Evolutionary conservation across 345 rosid genomes (phyloP), one percentile per base, ranked within the genome.

Genomic region (Syzygium oleosum): DNA sequence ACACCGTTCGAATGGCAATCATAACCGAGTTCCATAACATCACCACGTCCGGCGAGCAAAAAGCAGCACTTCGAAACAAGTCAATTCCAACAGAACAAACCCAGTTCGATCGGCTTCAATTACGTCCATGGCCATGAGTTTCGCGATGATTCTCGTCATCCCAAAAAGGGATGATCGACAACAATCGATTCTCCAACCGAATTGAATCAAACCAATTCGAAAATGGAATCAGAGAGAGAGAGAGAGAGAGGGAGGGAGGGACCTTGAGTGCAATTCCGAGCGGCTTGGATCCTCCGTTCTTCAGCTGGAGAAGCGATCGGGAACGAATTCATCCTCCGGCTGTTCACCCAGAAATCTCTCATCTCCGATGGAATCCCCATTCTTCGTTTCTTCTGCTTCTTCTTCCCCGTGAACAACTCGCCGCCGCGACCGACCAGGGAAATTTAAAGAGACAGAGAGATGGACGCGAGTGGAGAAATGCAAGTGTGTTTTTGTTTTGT

Each of bases 231-330:
- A 78, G 56, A 51, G 21, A 55, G 83, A 87, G 27, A 49, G 83
- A 87, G 27, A 46, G 9, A 8, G 41, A 27, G 61, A 59, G 21
- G 19, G 61, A 56, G 61, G 15, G 29, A 52, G n/a, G 55, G 61
- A 92, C 94, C 94, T 91, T 88, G 89, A 80, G 90, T 79, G 92
- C 89, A 88, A 31, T 87, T 56, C 49, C 78, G 54, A 59, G 93
- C 85, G 51, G 88, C 77, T 84, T 22, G 78, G n/a, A 77, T 55
- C 86, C 80, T 86, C 43, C 68, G 91, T 21, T 92, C 89, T 87
- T 92, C 94, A 38, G 87, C 56, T 8, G 94, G 92, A 38, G 94
- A 89, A 51, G 94, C 88, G 77, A 93, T 93, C 68, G 87, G 16
- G 73, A 90, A 52, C 27, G 87, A 84, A 73, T 88, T 78, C 84